phyloP scores from a whole-genome alignment of 495 filamentous ascomycete genomes.

The Aspergillus cavernicola region DNA sequence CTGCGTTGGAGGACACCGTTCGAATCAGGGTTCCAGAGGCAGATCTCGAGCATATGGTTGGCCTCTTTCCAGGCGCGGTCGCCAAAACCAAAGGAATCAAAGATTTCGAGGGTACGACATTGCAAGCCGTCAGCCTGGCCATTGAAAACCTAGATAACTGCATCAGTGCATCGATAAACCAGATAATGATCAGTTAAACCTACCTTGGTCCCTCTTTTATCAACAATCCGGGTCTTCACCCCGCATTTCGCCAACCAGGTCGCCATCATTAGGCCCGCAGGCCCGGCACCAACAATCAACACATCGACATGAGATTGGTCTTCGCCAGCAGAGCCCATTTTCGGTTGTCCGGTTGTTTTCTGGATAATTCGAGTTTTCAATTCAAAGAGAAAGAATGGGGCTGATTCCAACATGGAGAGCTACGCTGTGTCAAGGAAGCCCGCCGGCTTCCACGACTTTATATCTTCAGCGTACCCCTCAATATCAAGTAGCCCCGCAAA shows the following conservation, averaged over 20 bases:
- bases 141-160: constrained; percentile 31
- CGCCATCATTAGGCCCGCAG: constrained; percentile 60
- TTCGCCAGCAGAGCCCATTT: neutral
- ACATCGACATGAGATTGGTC: constrained; percentile 2
- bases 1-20: neutral
- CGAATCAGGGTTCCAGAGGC: constrained; percentile 28
- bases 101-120: constrained; percentile 58
- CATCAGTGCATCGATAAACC: neutral
- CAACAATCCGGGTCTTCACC: constrained; percentile 56
- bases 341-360: neutral
- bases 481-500: no score
- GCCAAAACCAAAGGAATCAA: constrained; percentile 63
- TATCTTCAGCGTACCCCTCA: no score
- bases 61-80: constrained; percentile 58
- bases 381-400: neutral
- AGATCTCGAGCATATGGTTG: constrained; percentile 45
- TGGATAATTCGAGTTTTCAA: neutral
- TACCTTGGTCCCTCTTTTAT: constrained; percentile 51
- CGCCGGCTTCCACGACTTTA: no score
- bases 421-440: no score
- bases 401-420: no score
- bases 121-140: constrained; percentile 62
- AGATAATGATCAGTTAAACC: neutral
- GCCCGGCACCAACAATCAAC: constrained; percentile 65
- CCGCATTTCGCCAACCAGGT: constrained; percentile 60